Base-by-base conservation (phyloP, 345 rosid genomes). In the Salix dunnii region DNA sequence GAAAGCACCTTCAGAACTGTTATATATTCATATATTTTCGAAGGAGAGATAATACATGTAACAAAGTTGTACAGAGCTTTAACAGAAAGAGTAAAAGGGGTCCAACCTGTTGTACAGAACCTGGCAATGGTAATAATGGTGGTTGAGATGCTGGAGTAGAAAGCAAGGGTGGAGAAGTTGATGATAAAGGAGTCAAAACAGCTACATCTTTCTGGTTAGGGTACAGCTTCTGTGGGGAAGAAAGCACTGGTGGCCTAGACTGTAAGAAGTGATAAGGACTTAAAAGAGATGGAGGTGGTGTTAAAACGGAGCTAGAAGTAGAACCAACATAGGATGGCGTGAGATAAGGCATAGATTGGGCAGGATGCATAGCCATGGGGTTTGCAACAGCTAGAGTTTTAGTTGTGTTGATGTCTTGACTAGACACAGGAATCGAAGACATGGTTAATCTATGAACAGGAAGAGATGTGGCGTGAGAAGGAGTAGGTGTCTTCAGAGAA, bases 101-200 rank as follows among this genome's bases (percentile, higher is more conserved):
- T 12, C 74, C 21, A 36, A 85, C 83, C 84, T 83, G 78, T 55
- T 33, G 78, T 12, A 43, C 53, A 73, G 83, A 30, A 38, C 62
- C 30, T 36, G 84, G 88, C 73, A 83, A 75, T 28, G 84, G 88
- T 84, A 85, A 79, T 68, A 85, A 74, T 61, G 88, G 86, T 16
- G 74, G 46, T 74, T 81, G 86, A 42, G 77, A 72, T 18, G 62
- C 77, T 48, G 58, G 69, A 74, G 76, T 10, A 67, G 81, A 77
- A 53, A 49, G 21, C 36, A 51, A n/a, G 23, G 77, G 5, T 25
- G 72, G 72, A 23, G 73, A 35, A 40, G 65, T 68, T 74, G 42
- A 79, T 68, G 81, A 53, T 20, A 63, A 16, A 33, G 76, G 43
- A n/a, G 73, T 67, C 38, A 65, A 25, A 5, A 68, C 33, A 73